Conservation (phyloP, 176 grass and related monocot genomes). For the barley (Hordeum vulgare) region MorexV3_pseudomolecules_assembly NC_058523.1:428384867-428385366, state of each 20-base stretch:
- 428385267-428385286: neutral
- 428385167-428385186: neutral
- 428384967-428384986: too few relatives aligned
- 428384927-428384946: neutral
- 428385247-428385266: constrained; percentile 2
- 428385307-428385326: neutral
- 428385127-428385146: neutral
- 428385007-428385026: neutral
- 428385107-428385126: neutral
- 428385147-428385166: neutral
- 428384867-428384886: neutral
- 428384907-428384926: neutral
- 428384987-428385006: neutral
- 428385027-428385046: neutral
- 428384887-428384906: neutral
- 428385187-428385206: neutral
- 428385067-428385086: neutral
- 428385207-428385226: neutral
- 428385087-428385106: neutral
- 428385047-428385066: neutral
- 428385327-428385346: neutral
- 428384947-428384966: neutral
- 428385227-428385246: neutral
- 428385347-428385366: neutral
- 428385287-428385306: constrained; percentile 1